Conservation (phyloP, 306 rosid species). For the Lagenaria siceraria region DNA sequence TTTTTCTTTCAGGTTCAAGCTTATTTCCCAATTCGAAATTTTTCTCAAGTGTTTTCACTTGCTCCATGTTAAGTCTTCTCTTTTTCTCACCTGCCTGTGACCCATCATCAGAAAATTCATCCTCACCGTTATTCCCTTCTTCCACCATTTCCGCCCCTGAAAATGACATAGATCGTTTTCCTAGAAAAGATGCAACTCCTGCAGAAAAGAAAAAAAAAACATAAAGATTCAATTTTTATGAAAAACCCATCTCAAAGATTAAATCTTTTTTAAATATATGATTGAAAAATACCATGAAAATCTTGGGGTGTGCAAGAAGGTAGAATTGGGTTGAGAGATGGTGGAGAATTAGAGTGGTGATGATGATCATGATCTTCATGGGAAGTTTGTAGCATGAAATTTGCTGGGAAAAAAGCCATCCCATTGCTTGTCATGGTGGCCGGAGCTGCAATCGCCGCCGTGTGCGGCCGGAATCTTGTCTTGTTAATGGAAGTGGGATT, state of each 20-base stretch:
- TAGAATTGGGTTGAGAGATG: constrained; percentile 60
- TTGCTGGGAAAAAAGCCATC: constrained; percentile 89
- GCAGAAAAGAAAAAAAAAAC: no score
- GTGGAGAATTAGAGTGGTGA: constrained; percentile 40
- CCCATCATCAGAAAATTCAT: constrained; percentile 11
- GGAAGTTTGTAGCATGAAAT: constrained; percentile 82
- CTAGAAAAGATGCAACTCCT: constrained; percentile 17
- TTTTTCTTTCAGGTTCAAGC: constrained; percentile 15
- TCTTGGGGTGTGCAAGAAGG: constrained; percentile 77
- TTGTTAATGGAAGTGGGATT: background rate
- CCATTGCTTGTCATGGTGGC: constrained; percentile 36
- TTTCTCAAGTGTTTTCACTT: constrained; percentile 15
- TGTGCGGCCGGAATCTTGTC: background rate
- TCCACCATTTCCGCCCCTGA: constrained; percentile 15
- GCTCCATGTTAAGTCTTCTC: constrained; percentile 15
- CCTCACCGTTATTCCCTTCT: constrained; percentile 13
- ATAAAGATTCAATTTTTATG: background rate
- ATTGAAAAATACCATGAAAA: constrained; percentile 49
- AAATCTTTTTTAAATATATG: background rate
- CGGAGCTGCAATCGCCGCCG: constrained; percentile 2
- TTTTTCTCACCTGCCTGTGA: constrained; percentile 17
- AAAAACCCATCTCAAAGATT: background rate
- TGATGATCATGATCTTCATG: constrained; percentile 37
- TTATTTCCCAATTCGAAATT: constrained; percentile 14
- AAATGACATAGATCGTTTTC: constrained; percentile 15